Evolutionary conservation across 768 basidiomycete genomes (phyloP), one percentile per base, ranked within the genome.

Genomic region (Tubosaeta sp.): DNA sequence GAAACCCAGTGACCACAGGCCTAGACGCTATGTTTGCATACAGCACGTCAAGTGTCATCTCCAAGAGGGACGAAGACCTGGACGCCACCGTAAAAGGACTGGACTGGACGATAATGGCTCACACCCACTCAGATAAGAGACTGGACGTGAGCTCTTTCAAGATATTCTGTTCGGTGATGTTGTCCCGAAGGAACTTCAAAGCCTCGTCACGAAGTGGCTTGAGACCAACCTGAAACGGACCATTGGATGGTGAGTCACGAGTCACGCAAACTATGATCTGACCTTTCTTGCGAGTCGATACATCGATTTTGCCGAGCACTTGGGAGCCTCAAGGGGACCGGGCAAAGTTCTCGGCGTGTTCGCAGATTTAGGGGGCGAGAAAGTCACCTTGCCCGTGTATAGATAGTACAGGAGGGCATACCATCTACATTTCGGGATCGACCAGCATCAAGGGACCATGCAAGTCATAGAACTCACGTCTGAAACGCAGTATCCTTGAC

Each of bases 41-140:
- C 19, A 59, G 43, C 8, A 44, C 29, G 25, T 56, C 49, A 13
- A 59, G 48, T 10, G 46, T 41, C 54, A 56, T 49, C 19, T 56
- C 46, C 34, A 60, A 12, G 14, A 60, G 33, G 13, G 27, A 35
- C 0, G 54, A 49, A 39, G 51, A 33, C 27, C 57, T 54, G 22
- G 29, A 33, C 4, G 5, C 25, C n/a, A 19, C 14, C 9, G n/a
- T 9, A 17, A 31, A 11, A 44, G 8, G 29, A 44, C 17, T 31
- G 29, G 17, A 31, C 11, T 10, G 17, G 29, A 44, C n/a, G 5
- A 9, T 1, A 5, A 13, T 17, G 6, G 17, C 17, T 11, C 29
- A 29, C 2, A 14, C 43, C n/a, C 3, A 25, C 39, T 10, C 34
- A 14, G 13, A 6, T 4, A 33, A 1, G 31, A 42, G 48, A 22